Base-by-base conservation (phyloP, 2,329 filamentous ascomycete genomes). In the Hawksworthiomyces lignivorus region DNA sequence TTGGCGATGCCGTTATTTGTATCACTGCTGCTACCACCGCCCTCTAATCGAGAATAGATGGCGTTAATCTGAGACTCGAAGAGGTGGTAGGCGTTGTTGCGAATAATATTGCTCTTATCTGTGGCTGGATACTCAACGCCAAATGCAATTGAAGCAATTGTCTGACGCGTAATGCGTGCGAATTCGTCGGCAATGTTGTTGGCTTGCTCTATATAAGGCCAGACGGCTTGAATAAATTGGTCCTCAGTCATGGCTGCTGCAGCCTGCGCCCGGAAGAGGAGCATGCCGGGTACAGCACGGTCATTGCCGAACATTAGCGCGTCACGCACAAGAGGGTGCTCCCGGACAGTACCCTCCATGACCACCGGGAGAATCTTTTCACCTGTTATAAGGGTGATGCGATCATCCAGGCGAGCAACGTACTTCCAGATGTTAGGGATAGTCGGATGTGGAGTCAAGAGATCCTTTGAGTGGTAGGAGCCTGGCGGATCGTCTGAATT, bases 71-170 rank as follows among this genome's bases (percentile, higher is more conserved):
- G 42, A 1, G 59, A 52, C 1, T 53, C 56, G 38, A 69, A 68
- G 20, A 54, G 49, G 6, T 47, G 27, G 41, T 67, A 64, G 2
- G 64, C 60, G 21, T 62, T 58, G 1, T 60, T 57, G 4, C 68
- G 60, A 43, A 70, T 70, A 48, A 69, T 62, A 9, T 62, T 69
- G 3, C 61, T 61, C 52, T 71, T 70, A 46, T 69, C 68, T 0
- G 67, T 70, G n/a, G 53, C 55, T 2, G 65, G 63, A 31, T 62
- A 67, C 20, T 57, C 53, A 3, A 58, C 48, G 17, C 56, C 54
- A 7, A 44, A 45, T 3, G 59, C 54, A 4, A 69, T 41, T 3
- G 60, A 48, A 7, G 52, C 50, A 18, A 69, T 52, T 55, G 66
- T 62, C 19, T 67, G 64, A n/a, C 55, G 56, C 2, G 64, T 56